Evolutionary conservation across 768 basidiomycete species (phyloP).

Genomic region (Strobilomyces confusus): DNA sequence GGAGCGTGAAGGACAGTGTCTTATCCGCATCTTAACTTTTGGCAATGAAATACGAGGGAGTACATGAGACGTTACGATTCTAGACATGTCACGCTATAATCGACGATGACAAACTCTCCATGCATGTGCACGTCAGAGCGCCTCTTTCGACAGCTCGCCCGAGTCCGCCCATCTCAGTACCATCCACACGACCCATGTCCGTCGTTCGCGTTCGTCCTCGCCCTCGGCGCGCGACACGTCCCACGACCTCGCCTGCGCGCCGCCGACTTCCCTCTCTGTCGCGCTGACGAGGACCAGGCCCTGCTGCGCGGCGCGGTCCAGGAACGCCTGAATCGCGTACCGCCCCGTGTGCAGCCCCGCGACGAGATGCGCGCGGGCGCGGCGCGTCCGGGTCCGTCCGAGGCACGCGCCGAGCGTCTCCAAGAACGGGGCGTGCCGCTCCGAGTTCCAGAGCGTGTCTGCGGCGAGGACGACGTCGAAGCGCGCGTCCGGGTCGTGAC

Average conservation of each 20-base stretch:
- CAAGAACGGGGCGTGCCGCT: constrained; percentile 52
- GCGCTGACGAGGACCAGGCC: constrained; percentile 47
- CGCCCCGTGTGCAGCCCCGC: constrained; percentile 75
- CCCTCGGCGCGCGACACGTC: constrained; percentile 43
- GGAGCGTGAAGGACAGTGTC: constrained; percentile 33
- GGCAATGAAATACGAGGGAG: constrained; percentile 20
- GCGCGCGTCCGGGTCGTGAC: not conserved
- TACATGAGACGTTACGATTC: constrained; percentile 6
- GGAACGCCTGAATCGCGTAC: constrained; percentile 64
- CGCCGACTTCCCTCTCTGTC: constrained; percentile 46
- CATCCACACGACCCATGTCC: constrained; percentile 72
- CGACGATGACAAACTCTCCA: not conserved
- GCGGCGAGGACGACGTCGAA: constrained; percentile 71
- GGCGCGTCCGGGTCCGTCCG: constrained; percentile 31
- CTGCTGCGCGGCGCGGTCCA: constrained; percentile 29
- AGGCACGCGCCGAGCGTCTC: constrained; percentile 49
- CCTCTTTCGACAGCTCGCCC: constrained; percentile 12
- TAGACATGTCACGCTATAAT: not conserved
- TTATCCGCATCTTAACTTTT: constrained; percentile 31
- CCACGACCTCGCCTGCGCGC: constrained; percentile 44
- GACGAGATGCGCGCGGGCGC: constrained; percentile 59
- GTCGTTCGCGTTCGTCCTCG: constrained; percentile 65
- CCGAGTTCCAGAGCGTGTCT: constrained; percentile 76
- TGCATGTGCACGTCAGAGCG: not conserved
- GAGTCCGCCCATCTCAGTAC: constrained; percentile 43